Base-by-base conservation (phyloP, 2,329 filamentous ascomycete species). In the Monilinia aucupariae region DNA sequence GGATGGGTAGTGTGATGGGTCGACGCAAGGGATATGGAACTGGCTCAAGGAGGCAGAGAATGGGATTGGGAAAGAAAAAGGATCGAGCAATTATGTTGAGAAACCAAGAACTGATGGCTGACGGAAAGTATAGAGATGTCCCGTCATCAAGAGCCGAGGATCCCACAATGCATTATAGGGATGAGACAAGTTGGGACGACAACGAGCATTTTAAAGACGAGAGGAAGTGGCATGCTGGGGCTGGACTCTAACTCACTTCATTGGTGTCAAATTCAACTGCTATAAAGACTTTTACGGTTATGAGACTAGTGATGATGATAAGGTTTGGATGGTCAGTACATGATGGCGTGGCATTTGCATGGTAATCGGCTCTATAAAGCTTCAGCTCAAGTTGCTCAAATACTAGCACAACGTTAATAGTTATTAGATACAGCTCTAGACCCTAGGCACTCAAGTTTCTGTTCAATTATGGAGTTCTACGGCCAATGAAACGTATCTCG, bases 1-100 rank as follows among this genome's bases (percentile, higher is more conserved):
- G 70, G 15, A 63, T 73, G 43, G 71, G 72, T 10, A 73, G 70
- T 64, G 64, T 72, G 4, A 72, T 73, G 71, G 69, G 72, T 30
- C 64, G 71, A 22, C 53, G 68, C 10, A 67, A 63, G 5, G 71
- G 71, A 48, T 73, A 73, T 52, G 70, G 71, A n/a, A 65, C 65
- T 34, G 62, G 70, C 2, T 72, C 71, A 3, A 64, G 64, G 22
- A 63, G 62, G n/a, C 68, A 72, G 62, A 69, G 71, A 52, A 34
- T 74, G 47, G 70, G 72, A 8, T 41, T 70, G 41, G 62, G 66
- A 7, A 66, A 64, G 15, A 66, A 65, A 39, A 69, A 68, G 17
- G 55, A 48, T 4, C 67, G 53, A 34, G 68, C 56, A 12, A 71
- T 73, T 27, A 58, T 65, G 48, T 55, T 72, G 47, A 63, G 64